Evolutionary conservation across 1,284 basidiomycete genomes (phyloP).

Genomic region (Phlebopus sp.): DNA sequence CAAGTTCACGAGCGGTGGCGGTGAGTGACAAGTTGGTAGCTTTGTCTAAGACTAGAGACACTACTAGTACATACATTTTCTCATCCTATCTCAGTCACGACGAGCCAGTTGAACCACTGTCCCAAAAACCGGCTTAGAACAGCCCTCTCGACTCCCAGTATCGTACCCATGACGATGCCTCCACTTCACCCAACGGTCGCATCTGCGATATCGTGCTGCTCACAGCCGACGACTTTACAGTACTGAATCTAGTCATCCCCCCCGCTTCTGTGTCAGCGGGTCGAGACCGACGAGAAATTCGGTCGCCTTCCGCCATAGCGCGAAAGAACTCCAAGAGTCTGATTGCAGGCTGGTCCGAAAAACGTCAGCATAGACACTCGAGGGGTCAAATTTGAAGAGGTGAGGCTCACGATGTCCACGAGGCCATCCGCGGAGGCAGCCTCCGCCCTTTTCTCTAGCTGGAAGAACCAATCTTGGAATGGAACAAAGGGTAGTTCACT

Average conservation of each 20-base stretch:
- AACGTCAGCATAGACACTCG: background rate
- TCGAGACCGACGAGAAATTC: background rate
- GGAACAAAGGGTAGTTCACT: conserved; percentile 11
- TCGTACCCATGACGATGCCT: conserved; percentile 18
- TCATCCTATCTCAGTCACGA: too few species aligned
- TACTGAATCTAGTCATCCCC: conserved; percentile 10
- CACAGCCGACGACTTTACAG: conserved; percentile 4
- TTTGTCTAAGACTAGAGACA: too few species aligned
- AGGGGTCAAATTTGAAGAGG: background rate
- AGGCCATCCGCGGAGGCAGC: conserved; percentile 8
- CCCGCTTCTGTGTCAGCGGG: conserved; percentile 8
- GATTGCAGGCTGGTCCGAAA: conserved; percentile 21
- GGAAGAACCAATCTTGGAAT: conserved; percentile 17
- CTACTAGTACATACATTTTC: too few species aligned
- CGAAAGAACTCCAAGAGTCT: conserved; percentile 24
- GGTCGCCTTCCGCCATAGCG: conserved; percentile 6
- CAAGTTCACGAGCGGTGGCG: too few species aligned
- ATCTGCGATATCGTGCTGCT: conserved; percentile 16
- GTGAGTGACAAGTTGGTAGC: too few species aligned
- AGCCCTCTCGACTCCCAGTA: conserved; percentile 16
- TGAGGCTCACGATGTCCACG: conserved; percentile 14
- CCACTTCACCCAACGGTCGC: conserved; percentile 11
- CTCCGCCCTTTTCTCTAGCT: conserved; percentile 15
- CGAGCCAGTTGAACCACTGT: too few species aligned
- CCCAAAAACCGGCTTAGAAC: conserved; percentile 6